phyloP scores from a whole-genome alignment of 2,329 filamentous ascomycete species.

The Diatrype stigma region DNA sequence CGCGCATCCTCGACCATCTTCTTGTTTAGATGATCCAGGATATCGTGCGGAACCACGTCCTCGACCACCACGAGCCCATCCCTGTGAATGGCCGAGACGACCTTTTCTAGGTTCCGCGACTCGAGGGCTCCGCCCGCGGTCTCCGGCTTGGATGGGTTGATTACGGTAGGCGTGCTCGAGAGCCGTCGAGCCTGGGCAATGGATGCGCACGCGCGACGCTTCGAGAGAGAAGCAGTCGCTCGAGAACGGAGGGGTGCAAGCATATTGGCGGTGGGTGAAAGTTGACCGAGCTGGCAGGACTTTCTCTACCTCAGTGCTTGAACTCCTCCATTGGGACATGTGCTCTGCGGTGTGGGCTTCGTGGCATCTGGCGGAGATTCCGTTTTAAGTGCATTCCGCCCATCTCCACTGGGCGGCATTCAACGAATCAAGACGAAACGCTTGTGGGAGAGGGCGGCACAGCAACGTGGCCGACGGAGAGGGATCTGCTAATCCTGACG shows the following conservation, averaged over 20 bases:
- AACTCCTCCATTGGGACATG: no score
- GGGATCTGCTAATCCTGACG: no score
- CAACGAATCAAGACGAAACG: no score
- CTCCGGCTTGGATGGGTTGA: slow-evolving; percentile 30
- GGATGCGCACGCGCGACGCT: slow-evolving; percentile 9
- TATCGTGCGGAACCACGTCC: slow-evolving; percentile 43
- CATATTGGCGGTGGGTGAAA: slow-evolving; percentile 1
- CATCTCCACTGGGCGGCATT: no score
- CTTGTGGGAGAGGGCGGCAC: no score
- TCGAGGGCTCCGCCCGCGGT: slow-evolving; percentile 33
- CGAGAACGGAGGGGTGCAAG: slow-evolving; percentile 6
- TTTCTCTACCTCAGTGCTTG: no score
- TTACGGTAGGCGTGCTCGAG: slow-evolving; percentile 10
- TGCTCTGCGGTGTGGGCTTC: no score
- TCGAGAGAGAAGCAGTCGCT: background rate
- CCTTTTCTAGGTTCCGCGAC: slow-evolving; percentile 50
- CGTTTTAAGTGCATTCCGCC: no score
- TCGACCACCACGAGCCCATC: slow-evolving; percentile 57
- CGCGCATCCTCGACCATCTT: slow-evolving; percentile 58
- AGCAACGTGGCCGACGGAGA: no score
- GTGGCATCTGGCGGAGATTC: no score
- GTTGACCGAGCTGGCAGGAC: no score
- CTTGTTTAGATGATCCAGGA: slow-evolving; percentile 51
- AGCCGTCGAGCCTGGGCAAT: slow-evolving; percentile 2
- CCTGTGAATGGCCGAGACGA: slow-evolving; percentile 44